Evolutionary conservation across 768 basidiomycete species (phyloP).

Genomic region (Calocybe gangraenosa): DNA sequence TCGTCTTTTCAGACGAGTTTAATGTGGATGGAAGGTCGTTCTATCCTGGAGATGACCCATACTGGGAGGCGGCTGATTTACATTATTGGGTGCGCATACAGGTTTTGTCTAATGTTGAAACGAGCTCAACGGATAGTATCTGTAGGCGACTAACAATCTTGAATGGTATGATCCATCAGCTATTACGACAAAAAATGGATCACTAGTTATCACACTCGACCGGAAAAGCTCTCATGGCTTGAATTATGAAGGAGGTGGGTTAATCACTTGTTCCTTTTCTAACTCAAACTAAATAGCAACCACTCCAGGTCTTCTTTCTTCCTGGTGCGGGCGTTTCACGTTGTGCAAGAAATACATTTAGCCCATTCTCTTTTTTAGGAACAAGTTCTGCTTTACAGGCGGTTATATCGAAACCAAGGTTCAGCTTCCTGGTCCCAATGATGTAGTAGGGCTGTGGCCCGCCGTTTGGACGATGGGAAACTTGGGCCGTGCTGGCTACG

Average conservation of each 20-base stretch:
- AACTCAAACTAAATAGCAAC: conserved; percentile 23
- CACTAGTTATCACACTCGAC: conserved; percentile 68
- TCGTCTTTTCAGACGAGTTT: conserved; percentile 82
- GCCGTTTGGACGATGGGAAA: conserved; percentile 77
- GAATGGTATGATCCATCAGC: conserved; percentile 89
- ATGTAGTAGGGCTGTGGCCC: conserved; percentile 71
- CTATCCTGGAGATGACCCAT: conserved; percentile 82
- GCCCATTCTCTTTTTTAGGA: conserved; percentile 36
- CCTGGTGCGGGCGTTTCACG: conserved; percentile 27
- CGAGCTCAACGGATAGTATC: too few relatives aligned
- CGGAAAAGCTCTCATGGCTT: conserved; percentile 63
- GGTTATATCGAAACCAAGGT: conserved; percentile 69
- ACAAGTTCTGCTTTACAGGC: conserved; percentile 88
- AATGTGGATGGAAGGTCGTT: conserved; percentile 68
- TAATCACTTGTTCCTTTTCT: conserved; percentile 8
- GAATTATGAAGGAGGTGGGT: conserved; percentile 63
- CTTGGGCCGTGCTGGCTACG: conserved; percentile 77
- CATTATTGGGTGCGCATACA: conserved; percentile 61
- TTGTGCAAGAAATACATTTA: neutral
- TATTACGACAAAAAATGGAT: conserved; percentile 69
- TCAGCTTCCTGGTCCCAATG: conserved; percentile 61
- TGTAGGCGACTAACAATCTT: conserved; percentile 55
- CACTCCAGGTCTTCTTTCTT: conserved; percentile 36
- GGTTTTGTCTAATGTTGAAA: too few relatives aligned
- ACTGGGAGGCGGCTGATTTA: conserved; percentile 77